phyloP scores from a whole-genome alignment of 2,329 filamentous ascomycete genomes.

The Coniochaeta pulveracea region DNA sequence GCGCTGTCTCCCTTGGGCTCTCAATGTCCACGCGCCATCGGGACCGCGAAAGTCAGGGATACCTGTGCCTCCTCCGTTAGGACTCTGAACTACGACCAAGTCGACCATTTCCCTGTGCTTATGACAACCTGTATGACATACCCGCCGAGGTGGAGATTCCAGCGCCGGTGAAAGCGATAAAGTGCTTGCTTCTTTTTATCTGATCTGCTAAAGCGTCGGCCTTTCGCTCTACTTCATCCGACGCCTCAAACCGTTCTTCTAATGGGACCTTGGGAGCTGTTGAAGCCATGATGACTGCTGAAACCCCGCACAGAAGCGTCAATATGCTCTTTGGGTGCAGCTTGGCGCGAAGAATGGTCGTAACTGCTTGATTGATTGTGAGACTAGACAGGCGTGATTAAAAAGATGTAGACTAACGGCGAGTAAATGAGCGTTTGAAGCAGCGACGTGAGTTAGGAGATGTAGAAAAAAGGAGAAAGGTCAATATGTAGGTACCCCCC shows the following conservation, averaged over 20 bases:
- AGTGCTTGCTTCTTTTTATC: conserved; percentile 29
- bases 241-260: conserved; percentile 12
- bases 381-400: too few relatives aligned
- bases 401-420: too few relatives aligned
- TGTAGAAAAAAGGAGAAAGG: too few relatives aligned
- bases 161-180: conserved; percentile 34
- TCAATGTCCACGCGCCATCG: conserved; percentile 31
- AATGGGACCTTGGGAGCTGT: conserved; percentile 13
- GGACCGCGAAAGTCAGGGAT: conserved; percentile 37
- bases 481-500: too few relatives aligned
- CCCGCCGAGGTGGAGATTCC: conserved; percentile 34
- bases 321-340: too few relatives aligned
- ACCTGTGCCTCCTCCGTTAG: conserved; percentile 14
- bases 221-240: conserved; percentile 20
- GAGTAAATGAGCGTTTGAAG: too few relatives aligned
- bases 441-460: too few relatives aligned
- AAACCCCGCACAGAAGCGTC: too few relatives aligned
- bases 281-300: background rate
- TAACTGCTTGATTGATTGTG: too few relatives aligned
- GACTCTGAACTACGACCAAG: too few relatives aligned
- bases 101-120: background rate
- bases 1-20: conserved; percentile 26
- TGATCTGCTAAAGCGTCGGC: conserved; percentile 21
- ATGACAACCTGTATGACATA: conserved; percentile 9
- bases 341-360: too few relatives aligned